Base-by-base conservation (phyloP, 2,329 filamentous ascomycete species). In the Arthrobotrys sinensis region DNA sequence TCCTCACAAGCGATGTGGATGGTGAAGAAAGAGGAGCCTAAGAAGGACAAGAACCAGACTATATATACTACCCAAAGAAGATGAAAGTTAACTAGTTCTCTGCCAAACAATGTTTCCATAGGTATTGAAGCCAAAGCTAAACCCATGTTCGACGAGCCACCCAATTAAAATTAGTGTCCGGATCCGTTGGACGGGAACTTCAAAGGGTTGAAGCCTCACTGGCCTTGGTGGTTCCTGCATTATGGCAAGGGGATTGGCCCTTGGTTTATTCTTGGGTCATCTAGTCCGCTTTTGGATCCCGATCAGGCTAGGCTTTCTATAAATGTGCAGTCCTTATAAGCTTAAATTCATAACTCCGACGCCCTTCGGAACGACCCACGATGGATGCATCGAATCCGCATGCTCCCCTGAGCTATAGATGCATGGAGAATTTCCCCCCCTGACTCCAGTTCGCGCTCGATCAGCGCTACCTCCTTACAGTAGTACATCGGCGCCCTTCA, bases 341-440 rank as follows among this genome's bases (percentile, higher is more conserved):
- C 55, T 60, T 60, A 60, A 60, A 60, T 60, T 60, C 55, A 60
- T 60, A 60, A 60, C 55, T 60, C 55, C 55, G 55, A 60, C 36
- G 55, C 55, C 19, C 55, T 60, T 60, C 55, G 55, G 55, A 60
- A 60, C 19, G 6, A 60, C 55, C 10, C 36, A 43, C 55, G 55
- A 36, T 28, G 36, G 55, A 28, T 43, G 55, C 55, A 43, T 28
- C 24, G 55, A 36, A 60, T 43, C 55, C 55, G 43, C 10, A 40
- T 34, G 11, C 36, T 43, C 55, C 36, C 55, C 36, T 43, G 36
- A 28, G 4, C 12, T 45, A 16, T 12, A 4, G 40, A 45, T 45
- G 40, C 40, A 45, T 45, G 40, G 40, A 60, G 32, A 57, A 60
- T 11, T 28, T 28, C n/a, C 24, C n/a, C 55, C 55, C 55, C 55